Evolutionary conservation across 305 asterid species (phyloP), one percentile per base, ranked within the genome.

Genomic region (Fraxinus xanthoxyloides): DNA sequence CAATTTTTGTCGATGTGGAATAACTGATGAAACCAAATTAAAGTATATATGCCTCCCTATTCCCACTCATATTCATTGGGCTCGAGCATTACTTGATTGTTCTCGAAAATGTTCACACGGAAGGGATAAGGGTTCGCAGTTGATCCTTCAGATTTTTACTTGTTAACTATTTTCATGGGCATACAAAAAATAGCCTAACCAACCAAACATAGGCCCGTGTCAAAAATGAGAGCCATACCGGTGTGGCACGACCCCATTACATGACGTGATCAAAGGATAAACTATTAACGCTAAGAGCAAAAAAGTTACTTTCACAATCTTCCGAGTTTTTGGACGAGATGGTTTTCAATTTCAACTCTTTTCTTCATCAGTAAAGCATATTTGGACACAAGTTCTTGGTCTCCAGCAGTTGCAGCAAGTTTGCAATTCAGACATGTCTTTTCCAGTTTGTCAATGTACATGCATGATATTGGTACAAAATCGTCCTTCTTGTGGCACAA

Each of bases 351-450:
- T 80, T 90, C 90, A 36, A 77, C 81, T 85, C 97, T 82, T 83
- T 85, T 89, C 84, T 89, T 90, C 96, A 90, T 90, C 83, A 93
- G 51, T 40, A 83, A n/a, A 12, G 91, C 82, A 85, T 93, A 93
- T 77, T 85, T 87, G 32, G 83, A 36, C 19, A 84, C 77, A 31
- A 90, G 87, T 21, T 86, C 78, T 77, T 76, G 77, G 78, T 86
- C 92, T 56, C 92, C 94, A 8, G 92, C 91, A 21, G 65, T 43
- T 78, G 81, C 90, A 3, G 92, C 86, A 30, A 93, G 97, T 87
- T 87, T 88, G 87, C 90, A 93, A 65, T 82, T 78, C 23, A 93
- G 87, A 7, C 94, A 87, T n/a, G 97, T 88, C 32, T 85, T 85
- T 82, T 93, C 94, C 83, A 90, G 63, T 82, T 87, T 90, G 83